A percentile compares a stretch with the other conserved stretches of the same genome.
Conservation (phyloP, 2,329 filamentous ascomycete species). For the Cytospora chrysosperma region DNA sequence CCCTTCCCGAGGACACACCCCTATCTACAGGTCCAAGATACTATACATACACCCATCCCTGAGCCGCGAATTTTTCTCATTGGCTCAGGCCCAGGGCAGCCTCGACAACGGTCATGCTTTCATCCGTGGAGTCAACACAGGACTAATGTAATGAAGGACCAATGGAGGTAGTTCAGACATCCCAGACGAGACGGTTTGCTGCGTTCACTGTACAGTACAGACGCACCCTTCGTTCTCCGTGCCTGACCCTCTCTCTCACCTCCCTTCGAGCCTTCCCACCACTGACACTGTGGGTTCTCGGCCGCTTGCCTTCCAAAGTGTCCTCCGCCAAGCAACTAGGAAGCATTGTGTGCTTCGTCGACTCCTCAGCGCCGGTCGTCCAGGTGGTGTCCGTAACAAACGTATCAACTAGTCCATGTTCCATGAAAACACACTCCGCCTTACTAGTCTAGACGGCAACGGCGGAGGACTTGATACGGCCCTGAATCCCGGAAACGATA, state of each 20-base stretch:
- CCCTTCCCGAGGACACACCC: constrained; percentile 17
- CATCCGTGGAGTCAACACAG: constrained; percentile 47
- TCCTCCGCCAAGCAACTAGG: constrained; percentile 4
- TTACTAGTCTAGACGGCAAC: neutral
- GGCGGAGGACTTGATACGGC: neutral
- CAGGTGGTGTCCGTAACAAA: neutral
- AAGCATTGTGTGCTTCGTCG: constrained; percentile 8
- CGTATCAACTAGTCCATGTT: neutral
- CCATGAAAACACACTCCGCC: constrained; percentile 2
- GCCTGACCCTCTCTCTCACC: constrained; percentile 30
- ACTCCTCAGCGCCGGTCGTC: constrained; percentile 9
- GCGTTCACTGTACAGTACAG: constrained; percentile 25
- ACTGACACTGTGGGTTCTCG: neutral
- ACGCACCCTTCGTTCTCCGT: constrained; percentile 28
- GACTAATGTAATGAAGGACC: constrained; percentile 45
- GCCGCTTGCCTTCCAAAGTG: constrained; percentile 22
- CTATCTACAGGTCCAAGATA: constrained; percentile 2
- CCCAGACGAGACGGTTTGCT: constrained; percentile 43
- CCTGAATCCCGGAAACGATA: constrained; percentile 5
- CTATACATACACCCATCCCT: constrained; percentile 24
- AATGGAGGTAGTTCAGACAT: constrained; percentile 40
- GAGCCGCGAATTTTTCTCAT: constrained; percentile 33
- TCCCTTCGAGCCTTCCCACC: constrained; percentile 25
- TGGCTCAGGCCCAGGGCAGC: constrained; percentile 39
- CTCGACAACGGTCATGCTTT: constrained; percentile 53